phyloP scores from a whole-genome alignment of 23 red algal species.

The Gracilariopsis chorda region DNA sequence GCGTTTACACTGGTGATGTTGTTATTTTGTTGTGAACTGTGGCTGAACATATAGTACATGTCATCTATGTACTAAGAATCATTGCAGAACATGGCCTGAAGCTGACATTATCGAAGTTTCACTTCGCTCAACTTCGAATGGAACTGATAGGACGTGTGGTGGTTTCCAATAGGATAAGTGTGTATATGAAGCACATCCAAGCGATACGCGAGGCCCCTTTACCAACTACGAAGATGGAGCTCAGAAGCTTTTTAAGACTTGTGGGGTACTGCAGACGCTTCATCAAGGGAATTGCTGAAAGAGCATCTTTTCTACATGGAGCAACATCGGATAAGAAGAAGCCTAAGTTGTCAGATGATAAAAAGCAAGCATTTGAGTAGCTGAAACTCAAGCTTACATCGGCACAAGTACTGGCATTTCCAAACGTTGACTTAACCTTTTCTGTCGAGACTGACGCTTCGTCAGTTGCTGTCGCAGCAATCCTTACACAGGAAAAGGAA shows the following conservation, averaged over 20 bases:
- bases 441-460: constrained; percentile 2
- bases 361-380: neutral
- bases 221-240: neutral
- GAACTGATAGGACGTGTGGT: neutral
- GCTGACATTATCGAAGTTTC: constrained; percentile 13
- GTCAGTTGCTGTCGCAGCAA: neutral
- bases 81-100: neutral
- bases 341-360: neutral
- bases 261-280: neutral
- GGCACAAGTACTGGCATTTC: neutral
- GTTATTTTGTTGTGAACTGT: neutral
- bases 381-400: neutral
- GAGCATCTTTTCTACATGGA: neutral
- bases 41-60: neutral
- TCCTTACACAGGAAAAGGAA: neutral
- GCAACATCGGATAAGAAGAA: neutral
- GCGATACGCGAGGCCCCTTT: too few relatives aligned
- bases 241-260: neutral
- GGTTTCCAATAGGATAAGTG: neutral
- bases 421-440: neutral
- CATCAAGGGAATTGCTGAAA: neutral
- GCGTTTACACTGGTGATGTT: neutral
- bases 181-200: neutral
- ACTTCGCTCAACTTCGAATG: neutral
- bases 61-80: neutral